These are phyloP conservation scores for Lepidopterella palustris DNA, from an alignment of 495 filamentous ascomycete genomes.

Conservation along the genomic window DNA sequence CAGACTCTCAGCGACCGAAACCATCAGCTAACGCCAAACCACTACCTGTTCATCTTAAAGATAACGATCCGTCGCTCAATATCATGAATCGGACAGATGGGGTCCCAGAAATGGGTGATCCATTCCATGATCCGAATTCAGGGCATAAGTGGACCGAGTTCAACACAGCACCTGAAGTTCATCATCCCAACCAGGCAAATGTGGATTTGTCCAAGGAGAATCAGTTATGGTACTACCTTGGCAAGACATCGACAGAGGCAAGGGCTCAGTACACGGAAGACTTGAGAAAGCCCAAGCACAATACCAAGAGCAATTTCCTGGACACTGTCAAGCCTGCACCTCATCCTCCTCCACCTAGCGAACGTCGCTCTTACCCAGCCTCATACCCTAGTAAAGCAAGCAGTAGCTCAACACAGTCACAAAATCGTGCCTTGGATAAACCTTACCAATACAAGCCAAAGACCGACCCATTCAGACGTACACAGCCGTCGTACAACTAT, in stretches of 20 bases:
- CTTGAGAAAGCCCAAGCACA: slow-evolving; percentile 50
- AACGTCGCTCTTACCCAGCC: slow-evolving; percentile 22
- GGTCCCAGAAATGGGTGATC: slow-evolving; percentile 50
- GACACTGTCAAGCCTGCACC: slow-evolving; percentile 51
- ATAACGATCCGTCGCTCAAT: slow-evolving; percentile 26
- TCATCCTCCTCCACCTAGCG: slow-evolving; percentile 27
- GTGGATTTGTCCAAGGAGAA: slow-evolving; percentile 63
- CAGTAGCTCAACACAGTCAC: slow-evolving; percentile 7
- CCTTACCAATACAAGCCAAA: slow-evolving; percentile 39
- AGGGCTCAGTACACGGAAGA: slow-evolving; percentile 89
- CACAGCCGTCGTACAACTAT: slow-evolving; percentile 16
- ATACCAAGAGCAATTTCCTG: slow-evolving; percentile 55
- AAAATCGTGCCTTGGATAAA: slow-evolving; percentile 19
- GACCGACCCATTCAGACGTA: slow-evolving; percentile 5
- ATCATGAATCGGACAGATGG: slow-evolving; percentile 42
- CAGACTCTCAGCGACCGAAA: slow-evolving; percentile 57
- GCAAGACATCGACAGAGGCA: slow-evolving; percentile 79
- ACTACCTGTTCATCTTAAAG: slow-evolving; percentile 50
- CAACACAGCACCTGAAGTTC: slow-evolving; percentile 47
- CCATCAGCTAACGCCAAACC: slow-evolving; percentile 56
- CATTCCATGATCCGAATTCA: slow-evolving; percentile 51
- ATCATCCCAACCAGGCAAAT: slow-evolving; percentile 49
- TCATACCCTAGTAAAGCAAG: slow-evolving; percentile 23
- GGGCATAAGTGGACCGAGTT: slow-evolving; percentile 78
- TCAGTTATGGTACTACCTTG: slow-evolving; percentile 86